Conservation (phyloP, 2,329 filamentous ascomycete species). For the Neonectria magnoliae region DNA sequence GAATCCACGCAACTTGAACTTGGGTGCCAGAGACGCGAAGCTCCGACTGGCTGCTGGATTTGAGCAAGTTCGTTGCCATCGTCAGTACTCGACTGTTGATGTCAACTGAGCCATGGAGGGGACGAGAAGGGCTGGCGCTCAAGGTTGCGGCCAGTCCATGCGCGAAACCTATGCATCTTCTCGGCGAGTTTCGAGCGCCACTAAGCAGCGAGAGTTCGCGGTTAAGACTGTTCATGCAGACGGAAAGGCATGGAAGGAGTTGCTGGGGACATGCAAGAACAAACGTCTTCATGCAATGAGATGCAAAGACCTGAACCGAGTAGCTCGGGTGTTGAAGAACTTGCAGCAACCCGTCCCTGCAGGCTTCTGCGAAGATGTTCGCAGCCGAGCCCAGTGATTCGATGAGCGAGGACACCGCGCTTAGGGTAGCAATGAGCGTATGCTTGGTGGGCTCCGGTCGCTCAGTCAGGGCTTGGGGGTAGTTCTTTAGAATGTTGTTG, state of each 20-base stretch:
- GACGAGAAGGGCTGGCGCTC: conserved; percentile 87
- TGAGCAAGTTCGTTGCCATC: conserved; percentile 90
- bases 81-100: conserved; percentile 92
- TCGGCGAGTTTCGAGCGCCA: conserved; percentile 79
- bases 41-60: conserved; percentile 91
- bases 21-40: conserved; percentile 91
- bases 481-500: conserved; percentile 92
- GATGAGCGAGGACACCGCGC: conserved; percentile 82
- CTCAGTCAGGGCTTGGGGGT: conserved; percentile 88
- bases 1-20: conserved; percentile 96
- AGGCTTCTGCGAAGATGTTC: conserved; percentile 80
- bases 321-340: conserved; percentile 95
- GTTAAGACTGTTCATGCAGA: conserved; percentile 95
- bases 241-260: conserved; percentile 87
- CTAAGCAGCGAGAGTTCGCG: conserved; percentile 84
- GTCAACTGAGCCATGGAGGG: conserved; percentile 93
- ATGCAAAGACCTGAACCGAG: conserved; percentile 91
- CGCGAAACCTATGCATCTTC: conserved; percentile 88
- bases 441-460: conserved; percentile 89
- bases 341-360: conserved; percentile 87
- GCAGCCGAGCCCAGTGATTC: conserved; percentile 83
- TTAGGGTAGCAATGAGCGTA: conserved; percentile 80
- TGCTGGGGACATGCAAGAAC: conserved; percentile 93
- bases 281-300: conserved; percentile 86
- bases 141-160: conserved; percentile 91